Percentiles rank a stretch among this genome's conserved stretches.
Conservation (phyloP, 805 yeast species). For the Yarrowia keelungensis region DNA sequence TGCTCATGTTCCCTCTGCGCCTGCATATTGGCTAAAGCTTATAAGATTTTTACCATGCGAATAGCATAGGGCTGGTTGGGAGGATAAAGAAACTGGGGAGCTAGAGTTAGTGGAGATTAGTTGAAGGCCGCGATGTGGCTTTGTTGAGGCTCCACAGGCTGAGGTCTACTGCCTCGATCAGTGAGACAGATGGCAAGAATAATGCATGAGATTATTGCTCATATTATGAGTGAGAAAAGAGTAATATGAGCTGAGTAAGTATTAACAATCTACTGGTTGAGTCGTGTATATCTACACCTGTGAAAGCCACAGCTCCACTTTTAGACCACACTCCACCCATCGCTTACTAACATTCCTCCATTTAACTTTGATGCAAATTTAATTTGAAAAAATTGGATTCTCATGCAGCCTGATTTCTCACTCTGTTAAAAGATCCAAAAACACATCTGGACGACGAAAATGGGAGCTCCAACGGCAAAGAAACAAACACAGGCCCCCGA, state of each 20-base stretch:
- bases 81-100: conserved; percentile 1
- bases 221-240: too few relatives aligned
- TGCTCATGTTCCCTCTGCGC: conserved; percentile 39
- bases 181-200: too few relatives aligned
- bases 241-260: too few relatives aligned
- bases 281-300: too few relatives aligned
- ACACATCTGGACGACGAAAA: conserved; percentile 27
- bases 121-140: too few relatives aligned
- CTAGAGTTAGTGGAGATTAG: conserved; percentile 7
- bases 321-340: too few relatives aligned
- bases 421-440: conserved; percentile 2
- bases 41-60: conserved; percentile 30
- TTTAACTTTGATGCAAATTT: conserved; percentile 2
- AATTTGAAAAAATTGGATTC: conserved; percentile 27
- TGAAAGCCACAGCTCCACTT: too few relatives aligned
- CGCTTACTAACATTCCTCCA: too few relatives aligned
- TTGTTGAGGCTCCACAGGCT: too few relatives aligned
- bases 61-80: conserved; percentile 12
- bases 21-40: conserved; percentile 37
- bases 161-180: too few relatives aligned
- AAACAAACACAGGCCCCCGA: conserved; percentile 42
- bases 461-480: conserved; percentile 52
- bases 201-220: too few relatives aligned
- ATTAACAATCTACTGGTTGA: too few relatives aligned
- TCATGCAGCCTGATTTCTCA: conserved; percentile 22